Base-by-base conservation (phyloP, 371 early-diverging fungal genomes). In the Mortierella sp. region DNA sequence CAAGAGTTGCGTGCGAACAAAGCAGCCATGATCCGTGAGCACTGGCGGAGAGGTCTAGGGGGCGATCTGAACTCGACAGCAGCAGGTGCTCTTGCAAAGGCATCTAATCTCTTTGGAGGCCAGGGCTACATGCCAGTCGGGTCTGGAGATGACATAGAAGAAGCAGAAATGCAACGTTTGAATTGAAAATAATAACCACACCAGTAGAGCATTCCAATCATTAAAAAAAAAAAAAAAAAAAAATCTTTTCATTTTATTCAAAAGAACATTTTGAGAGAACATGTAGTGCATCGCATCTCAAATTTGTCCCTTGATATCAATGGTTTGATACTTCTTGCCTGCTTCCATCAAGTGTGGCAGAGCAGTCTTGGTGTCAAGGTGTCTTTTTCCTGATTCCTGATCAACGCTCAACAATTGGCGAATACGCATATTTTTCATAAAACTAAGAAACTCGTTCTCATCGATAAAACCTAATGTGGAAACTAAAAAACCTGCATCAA, bases 261-360 rank as follows among this genome's bases (percentile, higher is more conserved):
- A 21, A 48, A 61, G 51, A 53, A 52, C 53, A 52, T 61, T 12
- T 43, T 58, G 37, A 37, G 37, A 37, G 37, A 37, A 37, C 5
- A 37, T 37, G 9, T 9, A 37, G 37, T 5, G 37, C 3, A 37
- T n/a, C n/a, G n/a, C 19, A 11, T 23, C 7, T 68, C 82, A 84
- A 16, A 88, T 85, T 62, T 92, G 93, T 30, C 92, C 92, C 68
- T 93, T 94, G 66, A 94, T 90, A 66, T 94, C 94, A 51, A 93
- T 86, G 72, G 86, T 91, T 43, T 85, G 89, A 65, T 87, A 92
- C 62, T 89, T 89, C 69, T 87, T 86, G 48, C 80, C 74, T 55
- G 87, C 84, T 28, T 88, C 90, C 7, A 74, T 37, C n/a, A 89
- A 77, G 29, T 62, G 66, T 3, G 83, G 81, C 28, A 83, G 69